These are phyloP conservation scores for Sarcocystis neurona DNA, from an alignment of 169 alveolate species.

Conservation along the genomic window DNA sequence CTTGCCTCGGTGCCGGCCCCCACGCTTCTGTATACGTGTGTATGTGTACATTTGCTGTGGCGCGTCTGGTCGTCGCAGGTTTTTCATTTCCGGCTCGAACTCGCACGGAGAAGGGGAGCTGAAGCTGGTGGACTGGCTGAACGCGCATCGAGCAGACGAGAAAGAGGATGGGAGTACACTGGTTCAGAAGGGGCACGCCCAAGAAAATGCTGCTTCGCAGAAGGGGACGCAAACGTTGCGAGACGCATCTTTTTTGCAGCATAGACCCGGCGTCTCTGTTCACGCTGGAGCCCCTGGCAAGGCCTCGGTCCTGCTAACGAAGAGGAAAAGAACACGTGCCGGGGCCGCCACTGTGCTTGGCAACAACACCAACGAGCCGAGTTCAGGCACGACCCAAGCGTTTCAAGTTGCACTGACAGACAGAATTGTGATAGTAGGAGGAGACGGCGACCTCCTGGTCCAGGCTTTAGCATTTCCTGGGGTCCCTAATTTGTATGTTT, in stretches of 20 bases:
- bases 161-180: too few species aligned
- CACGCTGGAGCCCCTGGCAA: background rate
- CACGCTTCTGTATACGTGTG: too few species aligned
- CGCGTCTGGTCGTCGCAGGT: conserved; percentile 42
- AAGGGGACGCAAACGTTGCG: too few species aligned
- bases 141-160: background rate
- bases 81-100: conserved; percentile 66
- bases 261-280: background rate
- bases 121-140: conserved; percentile 72
- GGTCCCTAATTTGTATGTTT: conserved; percentile 66
- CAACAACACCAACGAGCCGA: background rate
- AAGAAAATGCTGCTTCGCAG: background rate
- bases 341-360: background rate
- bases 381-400: too few species aligned
- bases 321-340: too few species aligned
- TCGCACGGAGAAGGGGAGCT: conserved; percentile 75
- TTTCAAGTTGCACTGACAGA: too few species aligned
- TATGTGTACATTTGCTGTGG: background rate
- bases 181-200: background rate
- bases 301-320: too few species aligned
- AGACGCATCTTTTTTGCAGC: background rate
- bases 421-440: conserved; percentile 71
- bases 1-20: too few species aligned
- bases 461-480: conserved; percentile 70
- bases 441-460: conserved; percentile 71